Conservation (phyloP, 441 rosid genomes). For the Metrosideros polymorpha region DNA sequence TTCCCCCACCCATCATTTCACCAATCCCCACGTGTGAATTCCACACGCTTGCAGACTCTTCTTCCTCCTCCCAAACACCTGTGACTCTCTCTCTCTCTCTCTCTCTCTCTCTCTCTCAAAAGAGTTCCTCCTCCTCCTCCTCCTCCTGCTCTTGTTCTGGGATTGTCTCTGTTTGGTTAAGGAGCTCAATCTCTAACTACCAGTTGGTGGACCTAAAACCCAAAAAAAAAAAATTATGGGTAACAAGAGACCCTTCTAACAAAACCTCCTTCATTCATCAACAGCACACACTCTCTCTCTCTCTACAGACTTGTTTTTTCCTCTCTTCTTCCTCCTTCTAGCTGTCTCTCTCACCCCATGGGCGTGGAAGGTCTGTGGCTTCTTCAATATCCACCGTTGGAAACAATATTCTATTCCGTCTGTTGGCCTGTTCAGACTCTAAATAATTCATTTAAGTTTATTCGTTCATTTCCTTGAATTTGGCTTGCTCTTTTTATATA, state of each 20-base stretch:
- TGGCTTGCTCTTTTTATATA: neutral
- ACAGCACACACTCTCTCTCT: conserved; percentile 10
- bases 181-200: conserved; percentile 71
- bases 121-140: conserved; percentile 2
- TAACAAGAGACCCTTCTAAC: conserved; percentile 10
- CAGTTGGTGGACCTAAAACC: conserved; percentile 97
- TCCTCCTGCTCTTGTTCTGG: conserved; percentile 11
- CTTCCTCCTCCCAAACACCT: neutral
- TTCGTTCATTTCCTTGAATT: neutral
- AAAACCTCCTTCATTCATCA: conserved; percentile 29
- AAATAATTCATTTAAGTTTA: neutral
- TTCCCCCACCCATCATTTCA: conserved; percentile 28
- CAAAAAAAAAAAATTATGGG: neutral
- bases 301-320: neutral
- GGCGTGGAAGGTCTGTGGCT: conserved; percentile 27
- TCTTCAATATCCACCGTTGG: conserved; percentile 48
- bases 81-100: conserved; percentile 13
- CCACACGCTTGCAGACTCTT: conserved; percentile 7
- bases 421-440: neutral
- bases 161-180: conserved; percentile 41
- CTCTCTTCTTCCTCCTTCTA: neutral
- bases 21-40: conserved; percentile 65
- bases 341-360: conserved; percentile 30
- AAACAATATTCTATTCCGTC: conserved; percentile 18
- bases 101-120: neutral